Base-by-base conservation (phyloP, 2,329 filamentous ascomycete genomes). In the Fusarium sublunatum region DNA sequence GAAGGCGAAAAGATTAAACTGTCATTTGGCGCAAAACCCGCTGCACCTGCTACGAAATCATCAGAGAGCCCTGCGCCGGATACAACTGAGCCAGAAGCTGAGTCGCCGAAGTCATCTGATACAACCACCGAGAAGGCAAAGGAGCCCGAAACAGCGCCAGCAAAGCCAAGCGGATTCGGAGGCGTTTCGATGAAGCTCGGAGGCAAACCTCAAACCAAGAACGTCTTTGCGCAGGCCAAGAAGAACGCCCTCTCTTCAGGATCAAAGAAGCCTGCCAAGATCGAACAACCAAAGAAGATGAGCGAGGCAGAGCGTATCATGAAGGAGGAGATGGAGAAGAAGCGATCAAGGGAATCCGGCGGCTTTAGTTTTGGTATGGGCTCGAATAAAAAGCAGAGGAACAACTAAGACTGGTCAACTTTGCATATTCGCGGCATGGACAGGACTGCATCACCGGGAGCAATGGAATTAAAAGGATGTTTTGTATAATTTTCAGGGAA, bases 241-340 rank as follows among this genome's bases (percentile, higher is more conserved):
- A 93, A 92, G 79, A 94, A 93, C 64, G 87, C 88, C 0, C 78
- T 92, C 2, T 74, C 76, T 1, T 78, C 79, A 1, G 83, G 85
- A 2, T 79, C 83, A 4, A 92, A 92, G 76, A 92, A 91, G 73
- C 61, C 75, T 1, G 69, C 78, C 29, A 83, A 81, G 10, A 77
- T 85, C 4, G 86, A 87, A 60, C 84, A 84, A 51, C 88, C 87
- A 2, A 92, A 91, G 81, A 95, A 91, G 70, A 94, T 96, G 85
- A 94, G 91, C 70, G 92, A 96, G 73, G 90, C 89, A 4, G 92
- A 94, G 77, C 85, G 90, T 49, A 96, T 95, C 70, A 97, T 96
- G 93, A 91, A 90, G 75, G 89, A 91, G 69, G 91, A 93, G 72
- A 83, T 92, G 76, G 90, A 92, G 68, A 82, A 84, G 64, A 93